phyloP scores from a whole-genome alignment of 331 rosid genomes.

The Ulmus americana region DNA sequence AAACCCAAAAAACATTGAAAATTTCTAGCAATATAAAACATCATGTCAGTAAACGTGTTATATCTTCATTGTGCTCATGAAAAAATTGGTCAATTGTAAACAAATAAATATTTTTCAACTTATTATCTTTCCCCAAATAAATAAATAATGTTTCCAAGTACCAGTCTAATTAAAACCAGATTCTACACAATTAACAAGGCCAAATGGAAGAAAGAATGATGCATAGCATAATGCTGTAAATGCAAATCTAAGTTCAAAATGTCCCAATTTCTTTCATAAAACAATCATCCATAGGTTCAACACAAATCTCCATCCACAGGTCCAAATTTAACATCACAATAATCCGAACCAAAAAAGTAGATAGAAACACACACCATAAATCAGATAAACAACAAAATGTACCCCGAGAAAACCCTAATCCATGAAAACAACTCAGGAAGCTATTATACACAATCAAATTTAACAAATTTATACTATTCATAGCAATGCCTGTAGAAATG shows the following conservation, averaged over 20 bases:
- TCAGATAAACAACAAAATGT: conserved; percentile 12
- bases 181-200: background rate
- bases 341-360: background rate
- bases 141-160: no score
- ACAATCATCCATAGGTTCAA: background rate
- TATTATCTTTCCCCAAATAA: no score
- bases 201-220: no score
- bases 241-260: background rate
- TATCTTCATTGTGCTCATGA: no score
- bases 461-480: background rate
- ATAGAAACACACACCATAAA: background rate
- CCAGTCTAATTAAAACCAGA: no score
- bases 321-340: conserved; percentile 2
- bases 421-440: conserved; percentile 11
- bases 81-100: no score
- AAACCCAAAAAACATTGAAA: background rate
- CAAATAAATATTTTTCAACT: no score
- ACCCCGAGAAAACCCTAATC: conserved; percentile 9
- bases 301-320: background rate
- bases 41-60: no score
- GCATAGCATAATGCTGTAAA: background rate
- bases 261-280: background rate
- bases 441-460: conserved; percentile 9
- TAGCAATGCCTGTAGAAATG: background rate
- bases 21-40: background rate